A percentile compares a stretch with the other conserved stretches of the same genome.
phyloP scores from a whole-genome alignment of 2,329 filamentous ascomycete genomes.

The Calycina herbarum region DNA sequence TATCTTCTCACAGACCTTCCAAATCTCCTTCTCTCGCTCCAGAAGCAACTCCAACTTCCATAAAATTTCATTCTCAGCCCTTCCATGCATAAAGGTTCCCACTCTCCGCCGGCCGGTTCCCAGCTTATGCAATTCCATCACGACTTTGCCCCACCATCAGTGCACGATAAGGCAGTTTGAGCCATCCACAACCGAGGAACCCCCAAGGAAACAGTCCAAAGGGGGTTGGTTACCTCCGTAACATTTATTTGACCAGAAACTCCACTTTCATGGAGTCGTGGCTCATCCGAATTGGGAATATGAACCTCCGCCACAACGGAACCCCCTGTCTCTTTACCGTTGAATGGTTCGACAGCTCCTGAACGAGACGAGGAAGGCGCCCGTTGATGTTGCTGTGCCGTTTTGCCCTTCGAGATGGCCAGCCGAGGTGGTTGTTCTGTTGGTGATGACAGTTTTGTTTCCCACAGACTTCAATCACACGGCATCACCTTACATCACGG shows the following conservation, averaged over 20 bases:
- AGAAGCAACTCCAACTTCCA: neutral
- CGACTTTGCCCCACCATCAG: neutral
- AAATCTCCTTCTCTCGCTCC: neutral
- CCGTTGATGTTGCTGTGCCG: neutral
- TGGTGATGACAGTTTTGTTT: neutral
- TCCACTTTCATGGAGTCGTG: neutral
- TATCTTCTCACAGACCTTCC: neutral
- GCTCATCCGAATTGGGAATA: neutral
- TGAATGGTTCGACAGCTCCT: neutral
- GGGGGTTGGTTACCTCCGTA: neutral
- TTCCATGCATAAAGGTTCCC: neutral
- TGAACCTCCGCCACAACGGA: neutral
- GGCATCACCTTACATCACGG: neutral
- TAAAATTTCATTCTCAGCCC: neutral
- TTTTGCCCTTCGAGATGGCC: neutral
- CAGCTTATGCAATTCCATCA: neutral
- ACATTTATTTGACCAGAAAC: neutral
- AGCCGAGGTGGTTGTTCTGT: neutral
- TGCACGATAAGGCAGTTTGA: slow-evolving; percentile 1
- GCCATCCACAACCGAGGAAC: too few relatives aligned
- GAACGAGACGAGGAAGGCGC: neutral
- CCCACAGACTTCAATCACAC: neutral
- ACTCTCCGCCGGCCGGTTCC: neutral
- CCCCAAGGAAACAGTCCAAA: neutral
- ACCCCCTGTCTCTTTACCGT: neutral